A percentile compares a stretch with the other conserved stretches of the same genome.
Evolutionary conservation across 176 grass and related monocot genomes (phyloP).

Genomic region (Stipa capillata): DNA sequence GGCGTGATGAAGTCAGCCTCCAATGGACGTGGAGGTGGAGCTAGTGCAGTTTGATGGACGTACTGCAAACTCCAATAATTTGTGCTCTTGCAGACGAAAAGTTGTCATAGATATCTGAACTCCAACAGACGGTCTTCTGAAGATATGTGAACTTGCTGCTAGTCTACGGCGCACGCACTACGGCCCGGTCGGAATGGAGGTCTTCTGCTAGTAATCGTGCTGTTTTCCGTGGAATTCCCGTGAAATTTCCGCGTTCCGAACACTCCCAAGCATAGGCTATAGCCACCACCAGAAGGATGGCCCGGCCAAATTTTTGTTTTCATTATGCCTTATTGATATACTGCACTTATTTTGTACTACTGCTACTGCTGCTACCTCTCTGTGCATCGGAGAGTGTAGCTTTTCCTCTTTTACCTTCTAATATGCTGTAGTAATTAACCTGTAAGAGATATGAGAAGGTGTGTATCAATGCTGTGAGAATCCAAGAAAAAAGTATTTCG

Average conservation of each 20-base stretch:
- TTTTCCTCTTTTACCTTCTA: neutral
- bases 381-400: slow-evolving; percentile 6
- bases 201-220: slow-evolving; percentile 4
- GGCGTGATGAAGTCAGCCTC: slow-evolving; percentile 32
- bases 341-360: neutral
- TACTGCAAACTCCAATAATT: slow-evolving; percentile 15
- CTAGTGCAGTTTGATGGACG: slow-evolving; percentile 25
- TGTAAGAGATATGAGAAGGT: neutral
- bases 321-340: neutral
- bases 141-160: slow-evolving; percentile 4
- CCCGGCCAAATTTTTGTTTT: slow-evolving; percentile 16
- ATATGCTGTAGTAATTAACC: neutral
- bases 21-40: neutral
- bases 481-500: neutral
- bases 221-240: neutral
- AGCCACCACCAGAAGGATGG: neutral
- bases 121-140: neutral
- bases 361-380: neutral
- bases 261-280: neutral
- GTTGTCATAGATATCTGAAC: neutral
- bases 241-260: neutral
- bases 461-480: neutral
- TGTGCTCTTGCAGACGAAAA: neutral
- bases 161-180: slow-evolving; percentile 18
- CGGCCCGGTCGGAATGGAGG: neutral